A percentile compares a stretch with the other conserved stretches of the same genome.
These are phyloP conservation scores for Kokia cookei DNA, from an alignment of 441 rosid genomes.

Conservation along the genomic window DNA sequence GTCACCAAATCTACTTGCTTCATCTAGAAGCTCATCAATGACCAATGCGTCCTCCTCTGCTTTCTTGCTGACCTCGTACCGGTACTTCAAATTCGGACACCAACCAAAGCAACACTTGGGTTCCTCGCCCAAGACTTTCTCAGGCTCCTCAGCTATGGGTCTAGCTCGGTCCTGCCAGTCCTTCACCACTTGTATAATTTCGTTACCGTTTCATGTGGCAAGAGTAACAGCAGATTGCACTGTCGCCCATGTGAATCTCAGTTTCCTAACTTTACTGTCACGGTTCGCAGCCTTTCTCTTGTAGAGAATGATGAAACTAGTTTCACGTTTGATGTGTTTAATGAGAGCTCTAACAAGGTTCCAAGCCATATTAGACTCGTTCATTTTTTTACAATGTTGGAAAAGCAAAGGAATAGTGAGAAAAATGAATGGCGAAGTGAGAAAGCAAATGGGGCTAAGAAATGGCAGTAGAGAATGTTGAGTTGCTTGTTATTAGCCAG, in stretches of 20 bases:
- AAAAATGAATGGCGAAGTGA: neutral
- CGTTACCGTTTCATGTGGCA: neutral
- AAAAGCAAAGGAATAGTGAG: neutral
- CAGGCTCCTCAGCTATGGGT: neutral
- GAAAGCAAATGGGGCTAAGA: neutral
- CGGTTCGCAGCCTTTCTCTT: neutral
- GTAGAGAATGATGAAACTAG: neutral
- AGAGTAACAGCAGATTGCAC: neutral
- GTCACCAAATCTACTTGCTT: neutral
- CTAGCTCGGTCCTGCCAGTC: neutral
- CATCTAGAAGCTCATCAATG: neutral
- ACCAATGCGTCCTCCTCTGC: neutral
- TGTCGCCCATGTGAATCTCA: neutral
- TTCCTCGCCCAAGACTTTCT: neutral
- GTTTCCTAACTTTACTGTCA: neutral
- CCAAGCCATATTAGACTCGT: neutral
- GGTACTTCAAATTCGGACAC: constrained; percentile 4
- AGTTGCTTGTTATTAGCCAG: neutral
- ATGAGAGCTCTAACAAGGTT: neutral
- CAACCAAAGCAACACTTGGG: neutral
- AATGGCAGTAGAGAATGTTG: neutral
- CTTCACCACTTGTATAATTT: neutral
- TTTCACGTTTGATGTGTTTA: neutral
- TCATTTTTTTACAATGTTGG: neutral
- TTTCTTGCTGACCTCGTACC: constrained; percentile 6